Evolutionary conservation across 1,284 basidiomycete genomes (phyloP), one percentile per base, ranked within the genome.

Genomic region (Puccinia coronata): DNA sequence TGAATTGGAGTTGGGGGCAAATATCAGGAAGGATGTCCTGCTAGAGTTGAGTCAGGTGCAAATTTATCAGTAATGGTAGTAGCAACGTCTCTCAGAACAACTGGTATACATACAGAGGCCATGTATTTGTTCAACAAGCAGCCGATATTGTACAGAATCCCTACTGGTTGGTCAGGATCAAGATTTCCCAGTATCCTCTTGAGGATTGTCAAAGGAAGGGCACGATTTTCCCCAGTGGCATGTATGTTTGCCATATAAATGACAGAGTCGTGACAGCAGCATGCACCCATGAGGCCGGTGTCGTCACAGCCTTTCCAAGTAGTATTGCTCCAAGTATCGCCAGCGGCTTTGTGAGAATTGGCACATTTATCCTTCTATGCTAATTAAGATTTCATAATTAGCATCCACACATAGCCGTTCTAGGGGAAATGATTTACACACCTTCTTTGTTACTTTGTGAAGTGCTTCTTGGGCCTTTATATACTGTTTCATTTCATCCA

Each of bases 271-370:
- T 75, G 73, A 20, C 73, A 25, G 28, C 73, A 75, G 4, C 55
- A 59, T 12, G 43, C 14, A 3, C 73, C 73, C 43, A 75, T 49
- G 20, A 75, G 25, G 20, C 73, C 73, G 1, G 73, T 61, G 28
- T 75, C 57, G 43, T 75, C 73, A 61, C 55, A 61, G 36, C 31
- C 31, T 47, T 75, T 75, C 55, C 55, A 75, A 0, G 73, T 61
- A 28, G 57, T 55, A 5, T 41, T 20, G 9, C 63, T 61, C 2
- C 57, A 23, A 20, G 2, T 75, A 31, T 75, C 39, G n/a, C 63
- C 41, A 20, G 31, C 73, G 0, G 73, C 43, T 14, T 59, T 75
- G 36, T 75, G 73, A 12, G 23, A n/a, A 5, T 59, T 39, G 31
- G 73, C 43, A 75, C 73, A 75, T 34, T 47, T 18, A 34, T 61